Evolutionary conservation across 495 filamentous ascomycete genomes (phyloP), one percentile per base, ranked within the genome.

Genomic region (Aspergillus avenaceus): DNA sequence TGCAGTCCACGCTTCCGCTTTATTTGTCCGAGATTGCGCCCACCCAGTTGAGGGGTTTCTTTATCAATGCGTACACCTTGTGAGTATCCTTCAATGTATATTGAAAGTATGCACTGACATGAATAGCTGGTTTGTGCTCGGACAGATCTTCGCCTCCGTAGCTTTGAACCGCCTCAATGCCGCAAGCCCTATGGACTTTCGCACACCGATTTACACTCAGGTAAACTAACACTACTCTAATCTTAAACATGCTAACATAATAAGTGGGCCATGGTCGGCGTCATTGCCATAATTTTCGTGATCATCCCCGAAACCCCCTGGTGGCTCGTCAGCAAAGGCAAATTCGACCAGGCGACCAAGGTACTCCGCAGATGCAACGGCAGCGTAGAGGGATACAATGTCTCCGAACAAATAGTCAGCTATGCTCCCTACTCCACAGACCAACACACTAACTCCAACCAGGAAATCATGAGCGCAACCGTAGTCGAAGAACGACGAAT

Each of bases 1-100:
- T 73, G 19, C 70, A 73, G 40, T 66, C 65, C 3, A 73, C 70
- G 0, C 48, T 73, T 55, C 70, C 70, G n/a, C 53, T 71, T 0
- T 73, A 73, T 43, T 22, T 73, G 16, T 67, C 66, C 6, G 70
- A 73, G 32, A 59, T 71, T 8, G 65, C 70, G 1, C 70, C 70
- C 1, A 70, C 67, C 4, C 66, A 67, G 31, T 45, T 71, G 13
- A 59, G 63, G 36, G 70, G 70, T 19, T 66, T 69, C 37, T 62
- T 66, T 25, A 66, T 73, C 53, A 72, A 69, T 38, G 66, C 65
- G 7, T 73, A 73, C 41, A 67, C 57, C 31, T 65, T 73, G 59
- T 69, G 22, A 50, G 61, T 56, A n/a, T 1, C 23, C 32, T 25
- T 26, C 19, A 5, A 1, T 25, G 5, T 5, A 9, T n/a, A 9